Evolutionary conservation across 176 grass and related monocot genomes (phyloP).

Genomic region (Cymbopogon citratus): DNA sequence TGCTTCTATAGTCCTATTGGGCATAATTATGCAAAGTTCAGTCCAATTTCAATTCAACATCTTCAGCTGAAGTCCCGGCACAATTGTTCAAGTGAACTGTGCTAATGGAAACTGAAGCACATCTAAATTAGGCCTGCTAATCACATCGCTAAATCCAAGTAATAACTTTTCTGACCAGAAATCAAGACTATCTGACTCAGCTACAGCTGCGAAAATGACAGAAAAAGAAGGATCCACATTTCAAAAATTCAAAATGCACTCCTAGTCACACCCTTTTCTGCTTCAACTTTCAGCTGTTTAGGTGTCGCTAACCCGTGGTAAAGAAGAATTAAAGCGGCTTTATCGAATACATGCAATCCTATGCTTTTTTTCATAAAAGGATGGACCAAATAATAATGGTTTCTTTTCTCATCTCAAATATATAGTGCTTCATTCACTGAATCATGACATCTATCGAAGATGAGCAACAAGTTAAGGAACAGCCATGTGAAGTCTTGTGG

Average conservation of each 20-base stretch:
- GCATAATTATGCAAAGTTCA: background rate
- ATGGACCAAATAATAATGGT: background rate
- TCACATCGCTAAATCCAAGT: background rate
- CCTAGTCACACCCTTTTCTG: background rate
- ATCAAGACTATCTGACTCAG: background rate
- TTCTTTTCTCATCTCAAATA: background rate
- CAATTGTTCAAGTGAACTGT: background rate
- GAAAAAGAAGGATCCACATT: background rate
- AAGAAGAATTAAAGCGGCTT: conserved; percentile 11
- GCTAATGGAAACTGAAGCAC: background rate
- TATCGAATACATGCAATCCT: background rate
- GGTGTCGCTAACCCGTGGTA: conserved; percentile 12
- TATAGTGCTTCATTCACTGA: background rate
- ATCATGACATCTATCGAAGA: conserved; percentile 25
- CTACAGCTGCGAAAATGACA: background rate
- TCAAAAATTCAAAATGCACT: background rate
- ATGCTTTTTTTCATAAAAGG: background rate
- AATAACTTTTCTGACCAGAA: background rate
- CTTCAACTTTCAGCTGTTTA: conserved; percentile 14
- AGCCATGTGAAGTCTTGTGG: background rate
- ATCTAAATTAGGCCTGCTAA: background rate
- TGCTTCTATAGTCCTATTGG: background rate
- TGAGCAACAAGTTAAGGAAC: conserved; percentile 17
- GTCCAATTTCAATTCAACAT: background rate
- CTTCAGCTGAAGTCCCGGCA: background rate